Conservation (phyloP, 2,329 filamentous ascomycete species). For the Pseudocercospora vitis region DNA sequence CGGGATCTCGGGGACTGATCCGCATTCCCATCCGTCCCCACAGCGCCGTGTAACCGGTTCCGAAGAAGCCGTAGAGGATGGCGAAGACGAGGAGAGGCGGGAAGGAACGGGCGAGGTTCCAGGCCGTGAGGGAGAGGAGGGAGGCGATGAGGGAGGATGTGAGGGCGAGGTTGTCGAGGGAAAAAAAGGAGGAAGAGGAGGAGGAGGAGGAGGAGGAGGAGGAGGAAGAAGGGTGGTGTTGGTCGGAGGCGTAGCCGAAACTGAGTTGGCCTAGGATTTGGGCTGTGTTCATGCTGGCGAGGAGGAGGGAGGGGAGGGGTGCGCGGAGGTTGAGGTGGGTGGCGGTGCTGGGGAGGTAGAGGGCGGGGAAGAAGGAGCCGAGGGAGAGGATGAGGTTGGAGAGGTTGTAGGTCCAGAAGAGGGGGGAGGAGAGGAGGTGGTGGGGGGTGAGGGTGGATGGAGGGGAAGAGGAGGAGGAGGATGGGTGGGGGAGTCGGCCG, state of each 20-base stretch:
- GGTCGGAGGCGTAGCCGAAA: conserved; percentile 45
- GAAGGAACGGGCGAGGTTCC: conserved; percentile 47
- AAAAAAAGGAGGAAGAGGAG: conserved; percentile 42
- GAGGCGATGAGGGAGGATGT: conserved; percentile 45
- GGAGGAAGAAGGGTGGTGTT: conserved; percentile 33
- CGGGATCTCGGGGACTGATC: conserved; percentile 27
- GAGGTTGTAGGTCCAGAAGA: conserved; percentile 38
- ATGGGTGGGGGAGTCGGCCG: conserved; percentile 34
- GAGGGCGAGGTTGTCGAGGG: conserved; percentile 34
- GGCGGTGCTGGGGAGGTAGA: conserved; percentile 43
- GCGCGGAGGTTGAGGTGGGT: conserved; percentile 30
- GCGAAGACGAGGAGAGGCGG: conserved; percentile 43
- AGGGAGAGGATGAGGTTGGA: conserved; percentile 42
- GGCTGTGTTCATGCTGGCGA: conserved; percentile 41
- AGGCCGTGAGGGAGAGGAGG: conserved; percentile 46
- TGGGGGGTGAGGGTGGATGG: conserved; percentile 29
- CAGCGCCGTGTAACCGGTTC: conserved; percentile 43
- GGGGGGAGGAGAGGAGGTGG: conserved; percentile 33
- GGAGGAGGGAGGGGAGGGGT: conserved; percentile 34
- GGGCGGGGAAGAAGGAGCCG: conserved; percentile 43
- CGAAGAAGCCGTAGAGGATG: conserved; percentile 49
- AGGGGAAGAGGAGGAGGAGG: neutral
- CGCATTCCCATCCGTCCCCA: conserved; percentile 32
- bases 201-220: conserved; percentile 45
- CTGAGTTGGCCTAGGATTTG: conserved; percentile 39